A percentile compares a stretch with the other conserved stretches of the same genome.
phyloP scores from a whole-genome alignment of 768 basidiomycete genomes.

The Cystobasidium ongulense region DNA sequence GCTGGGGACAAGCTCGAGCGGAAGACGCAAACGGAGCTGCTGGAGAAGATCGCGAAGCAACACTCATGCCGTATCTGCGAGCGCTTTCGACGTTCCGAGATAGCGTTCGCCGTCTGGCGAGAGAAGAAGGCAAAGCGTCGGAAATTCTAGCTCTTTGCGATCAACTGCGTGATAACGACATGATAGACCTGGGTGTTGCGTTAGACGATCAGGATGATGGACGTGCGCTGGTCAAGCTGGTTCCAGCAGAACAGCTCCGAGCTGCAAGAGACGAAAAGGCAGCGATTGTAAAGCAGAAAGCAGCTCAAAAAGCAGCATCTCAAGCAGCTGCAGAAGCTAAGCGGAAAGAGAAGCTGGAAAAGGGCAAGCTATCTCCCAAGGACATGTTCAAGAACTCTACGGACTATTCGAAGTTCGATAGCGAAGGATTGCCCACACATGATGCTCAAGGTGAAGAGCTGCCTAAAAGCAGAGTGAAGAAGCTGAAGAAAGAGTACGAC shows the following conservation, averaged over 20 bases:
- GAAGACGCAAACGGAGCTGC: conserved; percentile 41
- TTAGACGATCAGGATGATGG: conserved; percentile 91
- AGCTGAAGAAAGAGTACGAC: conserved; percentile 62
- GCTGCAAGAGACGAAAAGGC: conserved; percentile 65
- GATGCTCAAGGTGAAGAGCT: conserved; percentile 76
- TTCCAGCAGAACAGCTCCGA: conserved; percentile 41
- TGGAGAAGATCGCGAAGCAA: conserved; percentile 59
- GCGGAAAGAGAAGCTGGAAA: conserved; percentile 62
- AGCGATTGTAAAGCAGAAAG: conserved; percentile 65
- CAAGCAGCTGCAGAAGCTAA: conserved; percentile 55
- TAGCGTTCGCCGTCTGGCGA: conserved; percentile 71
- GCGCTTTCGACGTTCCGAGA: conserved; percentile 84
- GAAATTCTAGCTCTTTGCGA: conserved; percentile 83
- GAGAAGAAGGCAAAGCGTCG: conserved; percentile 56
- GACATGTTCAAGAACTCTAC: conserved; percentile 71
- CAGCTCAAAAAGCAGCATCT: conserved; percentile 47
- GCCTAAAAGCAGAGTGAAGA: conserved; percentile 72
- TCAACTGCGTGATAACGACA: conserved; percentile 75
- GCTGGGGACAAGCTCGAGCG: conserved; percentile 58
- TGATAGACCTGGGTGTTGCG: conserved; percentile 89
- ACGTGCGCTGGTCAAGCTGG: conserved; percentile 35
- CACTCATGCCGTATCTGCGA: conserved; percentile 80
- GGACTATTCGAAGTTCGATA: conserved; percentile 75
- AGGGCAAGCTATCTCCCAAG: conserved; percentile 63
- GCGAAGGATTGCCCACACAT: conserved; percentile 71